phyloP scores from a whole-genome alignment of 164 flowering plant species.

The Vitis rotundifolia region DNA sequence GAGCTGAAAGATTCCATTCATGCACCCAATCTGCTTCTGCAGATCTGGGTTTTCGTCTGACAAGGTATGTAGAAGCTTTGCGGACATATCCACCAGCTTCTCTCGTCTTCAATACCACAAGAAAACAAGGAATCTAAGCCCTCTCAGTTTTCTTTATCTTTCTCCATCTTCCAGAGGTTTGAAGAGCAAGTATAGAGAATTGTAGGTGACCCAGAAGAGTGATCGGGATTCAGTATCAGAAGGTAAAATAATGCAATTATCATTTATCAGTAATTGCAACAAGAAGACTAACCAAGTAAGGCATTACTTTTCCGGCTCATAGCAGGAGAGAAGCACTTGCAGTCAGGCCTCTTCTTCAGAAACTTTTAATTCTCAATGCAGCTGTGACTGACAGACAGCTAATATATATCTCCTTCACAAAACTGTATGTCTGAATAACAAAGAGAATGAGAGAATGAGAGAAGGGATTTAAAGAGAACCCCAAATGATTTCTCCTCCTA shows the following conservation, averaged over 20 bases:
- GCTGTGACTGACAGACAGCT: too few relatives aligned
- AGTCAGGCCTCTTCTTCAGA: too few relatives aligned
- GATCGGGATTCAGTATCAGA: background rate
- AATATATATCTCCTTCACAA: too few relatives aligned
- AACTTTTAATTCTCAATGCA: too few relatives aligned
- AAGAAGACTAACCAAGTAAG: too few relatives aligned
- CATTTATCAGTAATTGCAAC: too few relatives aligned
- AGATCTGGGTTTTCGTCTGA: conserved; percentile 49
- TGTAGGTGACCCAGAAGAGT: background rate
- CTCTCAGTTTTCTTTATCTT: background rate
- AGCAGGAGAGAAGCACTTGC: too few relatives aligned
- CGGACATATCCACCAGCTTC: conserved; percentile 32
- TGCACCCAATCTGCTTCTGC: conserved; percentile 64
- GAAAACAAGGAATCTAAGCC: background rate
- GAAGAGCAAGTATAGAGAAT: background rate
- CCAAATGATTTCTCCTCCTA: background rate
- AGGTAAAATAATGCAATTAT: background rate
- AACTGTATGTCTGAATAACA: conserved; percentile 1
- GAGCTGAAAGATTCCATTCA: conserved; percentile 62
- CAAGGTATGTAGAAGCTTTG: conserved; percentile 30
- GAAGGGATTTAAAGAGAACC: conserved; percentile 4
- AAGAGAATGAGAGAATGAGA: conserved; percentile 10
- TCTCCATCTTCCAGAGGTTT: background rate
- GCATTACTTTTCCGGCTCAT: too few relatives aligned
- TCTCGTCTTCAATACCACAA: background rate